Base-by-base conservation (phyloP, 257 asterid species). In the Salvia miltiorrhiza region DNA sequence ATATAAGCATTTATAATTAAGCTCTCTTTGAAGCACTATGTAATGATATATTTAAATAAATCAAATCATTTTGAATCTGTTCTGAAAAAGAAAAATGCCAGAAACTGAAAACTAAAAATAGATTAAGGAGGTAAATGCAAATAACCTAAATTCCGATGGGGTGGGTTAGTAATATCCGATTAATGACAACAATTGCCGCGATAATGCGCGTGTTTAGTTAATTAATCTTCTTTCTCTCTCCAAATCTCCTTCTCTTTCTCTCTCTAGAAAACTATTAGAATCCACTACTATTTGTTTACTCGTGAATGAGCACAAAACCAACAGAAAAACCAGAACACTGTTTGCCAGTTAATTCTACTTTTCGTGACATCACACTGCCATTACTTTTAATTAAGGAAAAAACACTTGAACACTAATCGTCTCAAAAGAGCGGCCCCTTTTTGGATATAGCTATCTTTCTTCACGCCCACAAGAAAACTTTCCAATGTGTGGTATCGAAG, bases 361-460 rank as follows among this genome's bases (percentile, higher is more conserved):
- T 50, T 48, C 50, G 9, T 24, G 44, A 66, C 33, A 20, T 30
- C 62, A 5, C 7, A 32, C 26, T 44, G 7, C 50, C 4, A 53
- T 58, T 70, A 44, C 17, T 58, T 69, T 69, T 14, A 69, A 28
- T 17, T 24, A 63, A 12, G 10, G n/a, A 33, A 54, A 12, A 63
- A 20, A 35, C 1, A 17, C 37, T 49, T 5, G 16, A 20, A 45
- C 16, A 54, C 43, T 54, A 26, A 4, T 14, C 72, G 1, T 30
- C 63, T 40, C 19, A 44, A 73, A 47, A 35, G 77, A 72, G 77
- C 67, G 47, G 73, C 26, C 40, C 12, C 33, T 43, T 23, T 35
- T 61, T 7, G 13, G 20, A 8, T 28, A 26, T 59, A 67, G 58
- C 70, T 59, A 17, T 60, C 16, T n/a, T 72, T 72, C 66, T 20